A percentile compares a stretch with the other conserved stretches of the same genome.
Evolutionary conservation across 2,329 filamentous ascomycete species (phyloP).

Genomic region (Coniochaeta sp.): DNA sequence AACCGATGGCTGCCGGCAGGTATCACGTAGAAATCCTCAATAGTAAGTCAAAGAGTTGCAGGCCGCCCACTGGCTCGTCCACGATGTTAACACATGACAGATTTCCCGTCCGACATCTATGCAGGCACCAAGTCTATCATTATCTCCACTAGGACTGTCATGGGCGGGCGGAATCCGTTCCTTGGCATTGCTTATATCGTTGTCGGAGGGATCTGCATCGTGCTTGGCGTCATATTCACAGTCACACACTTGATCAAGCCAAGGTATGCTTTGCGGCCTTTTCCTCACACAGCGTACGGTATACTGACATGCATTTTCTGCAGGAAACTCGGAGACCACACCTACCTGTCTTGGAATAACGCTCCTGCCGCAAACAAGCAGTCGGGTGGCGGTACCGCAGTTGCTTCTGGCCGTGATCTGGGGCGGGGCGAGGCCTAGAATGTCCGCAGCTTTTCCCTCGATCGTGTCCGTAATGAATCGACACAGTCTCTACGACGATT

Average conservation of each 20-base stretch:
- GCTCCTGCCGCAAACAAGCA: neutral
- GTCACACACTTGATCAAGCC: slow-evolving; percentile 87
- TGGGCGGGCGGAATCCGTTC: slow-evolving; percentile 93
- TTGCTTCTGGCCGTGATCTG: slow-evolving; percentile 3
- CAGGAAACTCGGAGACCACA: slow-evolving; percentile 96
- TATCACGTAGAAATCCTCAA: slow-evolving; percentile 74
- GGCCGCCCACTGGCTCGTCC: slow-evolving; percentile 7
- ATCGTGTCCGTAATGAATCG: neutral
- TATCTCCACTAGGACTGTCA: slow-evolving; percentile 81
- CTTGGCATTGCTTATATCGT: slow-evolving; percentile 94
- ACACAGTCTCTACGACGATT: neutral
- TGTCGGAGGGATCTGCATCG: slow-evolving; percentile 84
- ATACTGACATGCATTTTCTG: neutral
- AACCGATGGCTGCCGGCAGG: slow-evolving; percentile 57
- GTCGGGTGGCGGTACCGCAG: neutral
- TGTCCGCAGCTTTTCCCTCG: neutral
- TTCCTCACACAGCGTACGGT: slow-evolving; percentile 5
- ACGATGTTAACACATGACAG: slow-evolving; percentile 34
- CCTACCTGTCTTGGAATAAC: slow-evolving; percentile 87
- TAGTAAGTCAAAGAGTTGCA: slow-evolving; percentile 47
- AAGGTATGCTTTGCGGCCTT: slow-evolving; percentile 46
- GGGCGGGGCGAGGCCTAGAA: slow-evolving; percentile 1
- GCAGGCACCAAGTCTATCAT: slow-evolving; percentile 85
- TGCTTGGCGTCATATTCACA: slow-evolving; percentile 83
- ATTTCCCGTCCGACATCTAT: slow-evolving; percentile 72